A percentile compares a stretch with the other conserved stretches of the same genome.
Conservation (phyloP, 108 stramenopile genomes). For the Skeletonema costatum region DNA sequence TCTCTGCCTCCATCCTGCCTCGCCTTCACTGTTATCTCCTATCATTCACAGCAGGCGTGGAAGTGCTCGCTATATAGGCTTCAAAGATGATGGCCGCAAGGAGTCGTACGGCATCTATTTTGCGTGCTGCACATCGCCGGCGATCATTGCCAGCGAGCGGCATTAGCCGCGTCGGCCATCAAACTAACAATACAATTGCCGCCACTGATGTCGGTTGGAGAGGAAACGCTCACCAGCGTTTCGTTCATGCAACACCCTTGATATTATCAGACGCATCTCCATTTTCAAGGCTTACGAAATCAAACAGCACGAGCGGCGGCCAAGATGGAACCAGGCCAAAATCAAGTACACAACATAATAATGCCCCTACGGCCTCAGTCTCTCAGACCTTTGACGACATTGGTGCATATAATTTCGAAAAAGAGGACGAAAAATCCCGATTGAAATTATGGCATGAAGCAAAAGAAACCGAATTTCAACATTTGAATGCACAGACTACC, state of each 20-base stretch:
- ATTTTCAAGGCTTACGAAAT: background rate
- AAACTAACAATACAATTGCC: background rate
- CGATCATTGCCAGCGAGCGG: too few relatives aligned
- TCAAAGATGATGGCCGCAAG: too few relatives aligned
- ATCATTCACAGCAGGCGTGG: too few relatives aligned
- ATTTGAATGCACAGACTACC: background rate
- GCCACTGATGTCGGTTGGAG: background rate
- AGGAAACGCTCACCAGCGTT: background rate
- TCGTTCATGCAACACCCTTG: background rate
- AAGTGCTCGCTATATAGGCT: too few relatives aligned
- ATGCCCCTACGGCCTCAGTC: background rate
- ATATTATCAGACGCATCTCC: background rate
- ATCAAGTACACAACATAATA: background rate
- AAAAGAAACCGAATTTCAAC: slow-evolving; percentile 7
- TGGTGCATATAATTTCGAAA: background rate
- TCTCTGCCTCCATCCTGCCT: too few relatives aligned
- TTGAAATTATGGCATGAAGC: slow-evolving; percentile 6
- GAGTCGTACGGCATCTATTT: too few relatives aligned
- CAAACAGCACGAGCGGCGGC: background rate
- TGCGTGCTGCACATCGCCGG: too few relatives aligned
- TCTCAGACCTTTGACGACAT: background rate
- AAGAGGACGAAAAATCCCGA: background rate
- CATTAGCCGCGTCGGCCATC: background rate
- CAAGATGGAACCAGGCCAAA: background rate
- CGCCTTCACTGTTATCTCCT: too few relatives aligned